Evolutionary conservation across 2,329 filamentous ascomycete genomes (phyloP).

Genomic region (Nemania abortiva): DNA sequence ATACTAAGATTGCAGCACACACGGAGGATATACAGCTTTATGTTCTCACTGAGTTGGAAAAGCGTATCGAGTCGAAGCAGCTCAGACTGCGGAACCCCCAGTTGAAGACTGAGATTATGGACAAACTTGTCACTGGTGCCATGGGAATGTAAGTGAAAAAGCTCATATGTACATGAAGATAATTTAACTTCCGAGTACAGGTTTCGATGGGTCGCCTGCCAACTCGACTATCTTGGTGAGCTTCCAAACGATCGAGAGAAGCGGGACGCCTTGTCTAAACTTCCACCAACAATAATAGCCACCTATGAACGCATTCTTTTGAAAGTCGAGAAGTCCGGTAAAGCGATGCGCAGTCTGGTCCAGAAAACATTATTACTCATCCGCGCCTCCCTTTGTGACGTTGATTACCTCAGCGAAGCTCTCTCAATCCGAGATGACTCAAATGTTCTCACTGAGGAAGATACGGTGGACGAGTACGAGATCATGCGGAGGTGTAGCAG

Average conservation of each 20-base stretch:
- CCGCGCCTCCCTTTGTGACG: not conserved
- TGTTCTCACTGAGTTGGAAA: constrained; percentile 30
- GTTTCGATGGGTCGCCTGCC: constrained; percentile 39
- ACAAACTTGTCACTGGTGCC: constrained; percentile 22
- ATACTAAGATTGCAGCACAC: constrained; percentile 31
- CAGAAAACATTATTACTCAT: constrained; percentile 22
- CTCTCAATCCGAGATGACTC: constrained; percentile 20
- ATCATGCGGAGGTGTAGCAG: constrained; percentile 35
- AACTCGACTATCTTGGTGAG: constrained; percentile 34
- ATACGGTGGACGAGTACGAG: constrained; percentile 30
- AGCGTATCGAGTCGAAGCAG: constrained; percentile 9
- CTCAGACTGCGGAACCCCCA: constrained; percentile 20
- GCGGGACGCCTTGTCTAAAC: constrained; percentile 26
- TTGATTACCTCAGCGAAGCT: constrained; percentile 22
- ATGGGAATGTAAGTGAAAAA: constrained; percentile 36
- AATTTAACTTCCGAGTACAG: constrained; percentile 19
- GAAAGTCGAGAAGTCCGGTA: constrained; percentile 5
- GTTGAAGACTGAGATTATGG: constrained; percentile 27
- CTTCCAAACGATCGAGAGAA: constrained; percentile 24
- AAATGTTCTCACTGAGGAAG: constrained; percentile 19
- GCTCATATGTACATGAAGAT: not conserved
- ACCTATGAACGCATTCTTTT: constrained; percentile 33
- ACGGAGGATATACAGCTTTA: constrained; percentile 35
- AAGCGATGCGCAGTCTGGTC: constrained; percentile 14
- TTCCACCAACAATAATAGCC: constrained; percentile 26